These are phyloP conservation scores for Brassica nigra DNA, from an alignment of 345 rosid genomes.

Conservation along the genomic window DNA sequence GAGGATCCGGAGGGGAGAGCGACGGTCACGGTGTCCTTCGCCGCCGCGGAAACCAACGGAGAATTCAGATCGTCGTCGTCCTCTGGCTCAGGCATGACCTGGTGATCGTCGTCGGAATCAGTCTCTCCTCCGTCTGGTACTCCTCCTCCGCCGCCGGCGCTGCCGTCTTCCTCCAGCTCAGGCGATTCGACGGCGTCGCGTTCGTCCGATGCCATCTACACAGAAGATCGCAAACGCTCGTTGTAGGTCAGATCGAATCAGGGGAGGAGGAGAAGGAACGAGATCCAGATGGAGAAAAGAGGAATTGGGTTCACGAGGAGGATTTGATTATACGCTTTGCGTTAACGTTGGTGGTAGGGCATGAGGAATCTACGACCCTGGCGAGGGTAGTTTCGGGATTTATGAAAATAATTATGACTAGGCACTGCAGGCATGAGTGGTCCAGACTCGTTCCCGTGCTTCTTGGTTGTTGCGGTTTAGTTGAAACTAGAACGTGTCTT, in stretches of 20 bases:
- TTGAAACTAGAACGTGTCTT: not conserved
- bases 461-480: not conserved
- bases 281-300: no score
- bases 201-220: not conserved
- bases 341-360: no score
- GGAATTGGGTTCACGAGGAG: no score
- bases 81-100: not conserved
- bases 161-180: not conserved
- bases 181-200: not conserved
- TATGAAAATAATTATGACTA: not conserved
- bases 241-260: not conserved
- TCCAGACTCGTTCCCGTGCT: not conserved
- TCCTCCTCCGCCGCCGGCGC: not conserved
- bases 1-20: not conserved
- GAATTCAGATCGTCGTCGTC: not conserved
- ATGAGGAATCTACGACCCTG: not conserved
- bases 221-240: not conserved
- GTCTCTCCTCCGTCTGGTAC: not conserved
- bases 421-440: not conserved
- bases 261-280: not conserved
- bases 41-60: not conserved
- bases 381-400: slow-evolving; percentile 17
- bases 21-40: not conserved
- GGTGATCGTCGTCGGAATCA: not conserved
- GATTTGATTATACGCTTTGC: not conserved